A percentile compares a stretch with the other conserved stretches of the same genome.
Conservation (phyloP, 139 green algal genomes). For the Chlamydomonas sp. region DNA sequence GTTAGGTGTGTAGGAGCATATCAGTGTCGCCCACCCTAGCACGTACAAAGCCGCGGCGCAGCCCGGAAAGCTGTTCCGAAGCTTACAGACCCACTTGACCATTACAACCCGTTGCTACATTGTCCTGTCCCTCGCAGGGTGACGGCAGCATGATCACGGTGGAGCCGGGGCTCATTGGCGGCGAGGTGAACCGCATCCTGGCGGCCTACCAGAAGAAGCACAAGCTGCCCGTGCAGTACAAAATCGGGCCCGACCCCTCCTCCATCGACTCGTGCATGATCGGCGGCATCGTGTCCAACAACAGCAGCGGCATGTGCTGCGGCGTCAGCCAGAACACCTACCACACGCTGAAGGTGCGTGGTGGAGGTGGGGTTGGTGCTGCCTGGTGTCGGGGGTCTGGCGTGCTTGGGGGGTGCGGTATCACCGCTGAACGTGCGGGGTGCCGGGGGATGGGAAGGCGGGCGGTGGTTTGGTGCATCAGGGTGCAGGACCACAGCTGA, state of each 20-base stretch:
- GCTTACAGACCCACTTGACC: too few relatives aligned
- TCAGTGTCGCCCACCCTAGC: too few relatives aligned
- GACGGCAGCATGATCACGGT: conserved; percentile 94
- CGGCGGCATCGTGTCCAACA: conserved; percentile 97
- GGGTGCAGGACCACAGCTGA: too few relatives aligned
- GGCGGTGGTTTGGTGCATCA: not conserved
- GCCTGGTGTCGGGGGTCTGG: not conserved
- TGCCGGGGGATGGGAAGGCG: not conserved
- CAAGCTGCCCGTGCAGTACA: conserved; percentile 92
- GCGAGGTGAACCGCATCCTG: conserved; percentile 94
- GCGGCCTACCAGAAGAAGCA: conserved; percentile 77
- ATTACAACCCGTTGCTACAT: too few relatives aligned
- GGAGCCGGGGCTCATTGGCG: conserved; percentile 94
- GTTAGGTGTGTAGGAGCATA: too few relatives aligned
- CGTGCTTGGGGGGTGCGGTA: too few relatives aligned
- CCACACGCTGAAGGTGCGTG: conserved; percentile 85
- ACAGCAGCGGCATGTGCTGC: conserved; percentile 98
- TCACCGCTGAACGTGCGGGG: not conserved
- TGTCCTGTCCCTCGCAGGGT: conserved; percentile 56
- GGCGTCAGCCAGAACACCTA: conserved; percentile 96
- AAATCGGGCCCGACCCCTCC: conserved; percentile 96
- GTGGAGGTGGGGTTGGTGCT: not conserved
- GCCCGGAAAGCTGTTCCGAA: too few relatives aligned
- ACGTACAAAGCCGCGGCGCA: too few relatives aligned
- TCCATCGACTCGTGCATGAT: conserved; percentile 93